A percentile compares a stretch with the other conserved stretches of the same genome.
Conservation (phyloP, 2,329 filamentous ascomycete species). For the Annulohypoxylon truncatum region DNA sequence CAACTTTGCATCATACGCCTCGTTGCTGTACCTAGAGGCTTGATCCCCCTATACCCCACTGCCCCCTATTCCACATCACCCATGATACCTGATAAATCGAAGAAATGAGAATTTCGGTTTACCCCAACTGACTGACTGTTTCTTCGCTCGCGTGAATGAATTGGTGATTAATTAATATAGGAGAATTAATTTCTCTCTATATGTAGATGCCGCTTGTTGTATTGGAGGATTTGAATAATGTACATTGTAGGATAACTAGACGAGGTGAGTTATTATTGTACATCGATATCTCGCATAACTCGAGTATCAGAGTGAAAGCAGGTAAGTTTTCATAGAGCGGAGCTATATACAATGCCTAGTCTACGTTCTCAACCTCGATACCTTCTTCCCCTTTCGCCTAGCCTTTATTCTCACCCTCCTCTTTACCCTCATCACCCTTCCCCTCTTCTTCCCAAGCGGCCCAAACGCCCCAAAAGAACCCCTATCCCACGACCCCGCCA, state of each 20-base stretch:
- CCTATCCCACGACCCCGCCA: slow-evolving; percentile 34
- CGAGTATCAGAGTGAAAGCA: background rate
- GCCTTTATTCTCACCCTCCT: background rate
- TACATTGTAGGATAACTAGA: background rate
- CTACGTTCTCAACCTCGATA: background rate
- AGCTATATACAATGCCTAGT: background rate
- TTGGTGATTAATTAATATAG: background rate
- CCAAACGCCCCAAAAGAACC: slow-evolving; percentile 35
- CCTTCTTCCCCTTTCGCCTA: background rate
- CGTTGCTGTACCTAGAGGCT: background rate
- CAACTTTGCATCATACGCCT: background rate
- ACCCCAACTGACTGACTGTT: background rate
- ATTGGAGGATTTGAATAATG: no score
- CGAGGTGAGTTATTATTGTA: background rate
- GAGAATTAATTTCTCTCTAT: background rate
- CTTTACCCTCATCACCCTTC: background rate
- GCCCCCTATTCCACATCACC: no score
- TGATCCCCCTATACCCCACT: background rate
- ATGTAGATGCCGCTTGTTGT: no score
- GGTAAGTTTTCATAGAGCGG: background rate
- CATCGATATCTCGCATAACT: background rate
- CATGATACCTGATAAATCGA: background rate
- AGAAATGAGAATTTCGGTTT: background rate
- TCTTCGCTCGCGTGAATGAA: background rate
- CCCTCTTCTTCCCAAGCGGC: background rate